Evolutionary conservation across 148 eudicot genomes (phyloP).

Genomic region (Mesembryanthemum crystallinum): DNA sequence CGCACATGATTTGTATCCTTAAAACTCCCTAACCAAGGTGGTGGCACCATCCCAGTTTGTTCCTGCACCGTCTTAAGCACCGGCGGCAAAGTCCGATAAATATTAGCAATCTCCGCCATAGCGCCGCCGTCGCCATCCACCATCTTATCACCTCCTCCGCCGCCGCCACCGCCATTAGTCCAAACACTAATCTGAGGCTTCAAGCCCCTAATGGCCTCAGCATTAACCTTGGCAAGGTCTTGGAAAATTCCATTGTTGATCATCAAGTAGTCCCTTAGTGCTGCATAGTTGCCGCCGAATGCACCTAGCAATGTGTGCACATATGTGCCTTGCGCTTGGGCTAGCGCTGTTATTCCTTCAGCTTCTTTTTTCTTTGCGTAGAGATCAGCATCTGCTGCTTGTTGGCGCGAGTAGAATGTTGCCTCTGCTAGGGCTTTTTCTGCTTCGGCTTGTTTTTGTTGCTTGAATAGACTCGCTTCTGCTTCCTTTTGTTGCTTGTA

Average conservation of each 20-base stretch:
- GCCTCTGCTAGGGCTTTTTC: slow-evolving; percentile 44
- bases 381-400: slow-evolving; percentile 52
- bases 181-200: slow-evolving; percentile 60
- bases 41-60: slow-evolving; percentile 61
- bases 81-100: slow-evolving; percentile 57
- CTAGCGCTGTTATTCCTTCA: slow-evolving; percentile 41
- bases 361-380: slow-evolving; percentile 55
- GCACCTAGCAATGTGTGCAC: slow-evolving; percentile 41
- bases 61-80: slow-evolving; percentile 54
- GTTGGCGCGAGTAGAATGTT: slow-evolving; percentile 38
- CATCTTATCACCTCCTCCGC: slow-evolving; percentile 13
- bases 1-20: not conserved
- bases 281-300: slow-evolving; percentile 41
- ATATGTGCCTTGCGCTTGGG: slow-evolving; percentile 50
- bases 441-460: slow-evolving; percentile 39
- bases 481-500: slow-evolving; percentile 55
- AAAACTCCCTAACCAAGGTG: slow-evolving; percentile 54
- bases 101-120: slow-evolving; percentile 41
- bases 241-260: slow-evolving; percentile 51
- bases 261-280: slow-evolving; percentile 60
- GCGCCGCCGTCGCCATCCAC: slow-evolving; percentile 22
- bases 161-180: slow-evolving; percentile 36
- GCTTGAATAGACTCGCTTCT: slow-evolving; percentile 43
- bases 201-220: slow-evolving; percentile 45
- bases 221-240: slow-evolving; percentile 54